Evolutionary conservation across 1,139 yeast species (phyloP), one percentile per base, ranked within the genome.

Genomic region (Kluyveromyces marxianus): DNA sequence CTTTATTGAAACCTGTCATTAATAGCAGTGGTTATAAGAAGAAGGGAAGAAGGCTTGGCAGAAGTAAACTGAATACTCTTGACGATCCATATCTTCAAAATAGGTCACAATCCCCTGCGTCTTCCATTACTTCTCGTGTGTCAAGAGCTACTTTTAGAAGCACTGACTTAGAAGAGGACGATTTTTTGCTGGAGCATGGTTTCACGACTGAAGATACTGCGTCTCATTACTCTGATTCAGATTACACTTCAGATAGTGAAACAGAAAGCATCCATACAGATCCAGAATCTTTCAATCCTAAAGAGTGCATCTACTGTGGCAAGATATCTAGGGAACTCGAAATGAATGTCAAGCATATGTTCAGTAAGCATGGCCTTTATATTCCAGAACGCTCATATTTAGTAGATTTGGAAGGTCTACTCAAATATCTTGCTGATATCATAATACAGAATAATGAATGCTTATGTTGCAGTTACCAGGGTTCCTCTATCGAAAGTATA

Each of bases 381-480:
- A 73, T 92, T 21, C 98, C 98, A 0, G 97, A 92, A 63, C 70
- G 73, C 48, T 75, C 76, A 28, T 92, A 77, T 59, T 71, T 92
- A 45, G 71, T 69, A 0, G 87, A 92, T 62, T 68, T 78, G 45
- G 74, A 70, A 37, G 98, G 97, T 0, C 71, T 92, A 45, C 65
- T 94, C 37, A 68, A 70, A 5, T 88, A 87, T 57, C 68, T 94
- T 49, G 88, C 85, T 27, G 95, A 89, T 55, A 83, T 85, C 59
- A 79, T 92, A 50, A 88, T 95, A 8, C 74, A 83, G 41, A 97
- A 97, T 39, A 83, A 85, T 57, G 79, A 85, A 56, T 92, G 99
- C 65, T 68, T 92, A 44, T 77, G 81, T 44, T 92, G 99, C 65
- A 72, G 72, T 42, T 94, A 83, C 63, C 89, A 87, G 65, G 97